phyloP scores from a whole-genome alignment of 768 basidiomycete genomes.

The Kwoniella sp. region DNA sequence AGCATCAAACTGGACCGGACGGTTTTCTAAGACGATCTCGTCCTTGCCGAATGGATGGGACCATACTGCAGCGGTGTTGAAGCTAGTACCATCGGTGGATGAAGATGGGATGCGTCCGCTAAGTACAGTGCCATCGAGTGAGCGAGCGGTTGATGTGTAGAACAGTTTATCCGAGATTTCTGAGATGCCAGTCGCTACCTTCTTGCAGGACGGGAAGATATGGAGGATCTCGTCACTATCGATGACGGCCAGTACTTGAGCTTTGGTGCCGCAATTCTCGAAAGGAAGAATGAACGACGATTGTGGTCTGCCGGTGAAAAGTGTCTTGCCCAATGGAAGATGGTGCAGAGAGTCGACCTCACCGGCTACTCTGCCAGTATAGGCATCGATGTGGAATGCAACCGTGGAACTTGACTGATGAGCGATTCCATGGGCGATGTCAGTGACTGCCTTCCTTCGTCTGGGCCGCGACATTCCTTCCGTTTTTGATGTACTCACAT shows the following conservation, averaged over 20 bases:
- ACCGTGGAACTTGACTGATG: too few relatives aligned
- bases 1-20: slow-evolving; percentile 58
- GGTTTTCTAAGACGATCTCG: slow-evolving; percentile 64
- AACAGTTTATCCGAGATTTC: slow-evolving; percentile 38
- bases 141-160: slow-evolving; percentile 26
- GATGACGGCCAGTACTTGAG: slow-evolving; percentile 47
- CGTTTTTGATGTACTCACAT: slow-evolving; percentile 37
- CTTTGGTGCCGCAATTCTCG: slow-evolving; percentile 48
- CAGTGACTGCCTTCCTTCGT: too few relatives aligned
- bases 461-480: too few relatives aligned
- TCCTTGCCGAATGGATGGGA: slow-evolving; percentile 62
- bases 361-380: slow-evolving; percentile 43
- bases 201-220: slow-evolving; percentile 54
- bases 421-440: too few relatives aligned
- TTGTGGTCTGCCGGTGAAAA: slow-evolving; percentile 37
- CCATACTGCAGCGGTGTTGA: slow-evolving; percentile 70
- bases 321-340: slow-evolving; percentile 36
- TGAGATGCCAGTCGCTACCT: slow-evolving; percentile 36
- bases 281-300: slow-evolving; percentile 45
- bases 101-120: slow-evolving; percentile 28
- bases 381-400: slow-evolving; percentile 51
- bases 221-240: slow-evolving; percentile 38
- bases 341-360: slow-evolving; percentile 22
- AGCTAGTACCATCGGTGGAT: slow-evolving; percentile 14
- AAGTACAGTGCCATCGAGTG: slow-evolving; percentile 22